Percentiles rank a stretch among this genome's conserved stretches.
Conservation (phyloP, 2,329 filamentous ascomycete species). For the Lecanicillium sp. region DNA sequence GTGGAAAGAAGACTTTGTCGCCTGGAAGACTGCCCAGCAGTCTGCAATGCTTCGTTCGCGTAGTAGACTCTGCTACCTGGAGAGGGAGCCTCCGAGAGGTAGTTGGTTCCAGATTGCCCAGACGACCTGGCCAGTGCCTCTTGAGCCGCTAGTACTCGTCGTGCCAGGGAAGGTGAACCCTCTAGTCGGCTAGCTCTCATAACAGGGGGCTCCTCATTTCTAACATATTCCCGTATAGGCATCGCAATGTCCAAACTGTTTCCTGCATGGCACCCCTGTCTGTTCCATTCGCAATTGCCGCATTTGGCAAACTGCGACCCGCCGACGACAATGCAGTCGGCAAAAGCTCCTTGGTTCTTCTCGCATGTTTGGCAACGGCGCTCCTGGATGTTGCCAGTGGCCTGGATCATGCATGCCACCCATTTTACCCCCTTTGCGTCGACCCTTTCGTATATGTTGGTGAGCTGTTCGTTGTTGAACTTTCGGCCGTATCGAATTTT, state of each 20-base stretch:
- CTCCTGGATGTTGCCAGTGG: conserved; percentile 33
- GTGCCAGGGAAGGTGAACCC: no score
- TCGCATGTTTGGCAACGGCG: conserved; percentile 33
- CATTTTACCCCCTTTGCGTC: conserved; percentile 36
- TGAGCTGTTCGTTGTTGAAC: conserved; percentile 31
- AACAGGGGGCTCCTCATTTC: no score
- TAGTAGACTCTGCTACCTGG: no score
- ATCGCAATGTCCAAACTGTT: no score
- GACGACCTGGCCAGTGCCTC: conserved; percentile 7
- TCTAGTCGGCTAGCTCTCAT: no score
- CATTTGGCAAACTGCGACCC: conserved; percentile 36
- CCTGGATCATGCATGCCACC: conserved; percentile 43
- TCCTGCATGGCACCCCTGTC: conserved; percentile 26
- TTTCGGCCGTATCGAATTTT: conserved; percentile 33
- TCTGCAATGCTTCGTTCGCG: no score
- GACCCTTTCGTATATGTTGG: conserved; percentile 32
- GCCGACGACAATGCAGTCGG: conserved; percentile 35
- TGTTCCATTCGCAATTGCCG: conserved; percentile 45
- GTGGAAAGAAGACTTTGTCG: no score
- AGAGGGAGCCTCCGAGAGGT: no score
- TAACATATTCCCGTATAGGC: no score
- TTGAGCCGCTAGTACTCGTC: conserved; percentile 2
- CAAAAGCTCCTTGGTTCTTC: conserved; percentile 35
- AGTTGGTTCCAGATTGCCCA: no score
- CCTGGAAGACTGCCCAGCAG: no score